phyloP scores from a whole-genome alignment of 768 basidiomycete genomes.

The Lactarius pseudohatsudake region DNA sequence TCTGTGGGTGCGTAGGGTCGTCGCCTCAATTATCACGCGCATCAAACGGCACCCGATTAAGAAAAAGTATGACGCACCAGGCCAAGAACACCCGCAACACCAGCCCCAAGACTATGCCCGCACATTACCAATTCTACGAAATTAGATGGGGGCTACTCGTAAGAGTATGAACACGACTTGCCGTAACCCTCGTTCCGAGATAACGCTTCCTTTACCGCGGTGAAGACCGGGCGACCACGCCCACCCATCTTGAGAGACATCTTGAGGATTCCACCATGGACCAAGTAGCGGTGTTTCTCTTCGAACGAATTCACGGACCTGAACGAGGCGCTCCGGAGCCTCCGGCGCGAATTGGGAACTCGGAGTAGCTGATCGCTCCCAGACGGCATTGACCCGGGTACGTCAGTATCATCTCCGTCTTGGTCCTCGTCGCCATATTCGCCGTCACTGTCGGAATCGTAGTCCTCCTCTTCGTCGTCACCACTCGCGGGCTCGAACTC shows the following conservation, averaged over 20 bases:
- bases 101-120: slow-evolving; percentile 84
- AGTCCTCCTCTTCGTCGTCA: slow-evolving; percentile 28
- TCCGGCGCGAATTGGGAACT: not conserved
- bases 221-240: slow-evolving; percentile 71
- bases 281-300: slow-evolving; percentile 48
- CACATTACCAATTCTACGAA: slow-evolving; percentile 65
- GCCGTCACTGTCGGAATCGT: slow-evolving; percentile 12
- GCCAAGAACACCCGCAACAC: slow-evolving; percentile 72
- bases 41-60: slow-evolving; percentile 14
- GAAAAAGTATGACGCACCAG: slow-evolving; percentile 47
- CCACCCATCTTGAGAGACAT: slow-evolving; percentile 81
- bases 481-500: slow-evolving; percentile 48
- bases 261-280: slow-evolving; percentile 78
- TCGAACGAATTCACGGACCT: slow-evolving; percentile 26
- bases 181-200: slow-evolving; percentile 69
- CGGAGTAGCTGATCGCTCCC: not conserved
- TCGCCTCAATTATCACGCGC: slow-evolving; percentile 10
- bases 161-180: slow-evolving; percentile 37
- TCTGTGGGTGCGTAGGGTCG: slow-evolving; percentile 41
- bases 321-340: slow-evolving; percentile 26
- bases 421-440: slow-evolving; percentile 32
- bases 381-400: slow-evolving; percentile 8
- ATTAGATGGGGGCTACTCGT: not conserved
- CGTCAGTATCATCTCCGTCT: not conserved
- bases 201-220: slow-evolving; percentile 70